Evolutionary conservation across 768 basidiomycete species (phyloP).

Genomic region (Calocybe cyanea): DNA sequence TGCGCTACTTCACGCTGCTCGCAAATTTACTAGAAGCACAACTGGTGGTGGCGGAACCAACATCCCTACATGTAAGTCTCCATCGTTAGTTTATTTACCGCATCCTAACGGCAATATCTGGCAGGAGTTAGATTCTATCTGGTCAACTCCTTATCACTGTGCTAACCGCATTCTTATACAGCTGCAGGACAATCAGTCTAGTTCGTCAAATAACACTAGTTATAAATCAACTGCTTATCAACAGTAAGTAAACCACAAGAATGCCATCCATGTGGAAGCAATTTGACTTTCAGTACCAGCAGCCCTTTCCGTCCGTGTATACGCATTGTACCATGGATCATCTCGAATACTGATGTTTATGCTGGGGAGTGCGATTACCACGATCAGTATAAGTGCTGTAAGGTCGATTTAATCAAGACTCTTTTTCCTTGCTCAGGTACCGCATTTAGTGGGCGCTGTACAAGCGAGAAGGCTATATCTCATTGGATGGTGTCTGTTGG

Average conservation of each 20-base stretch:
- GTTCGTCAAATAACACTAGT: constrained; percentile 40
- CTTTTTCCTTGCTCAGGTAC: neutral
- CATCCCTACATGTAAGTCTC: constrained; percentile 19
- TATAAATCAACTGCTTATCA: constrained; percentile 41
- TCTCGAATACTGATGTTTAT: constrained; percentile 31
- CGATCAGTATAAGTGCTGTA: constrained; percentile 33
- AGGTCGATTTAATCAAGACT: constrained; percentile 9
- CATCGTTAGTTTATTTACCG: neutral
- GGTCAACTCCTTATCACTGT: neutral
- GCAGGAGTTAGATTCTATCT: constrained; percentile 12
- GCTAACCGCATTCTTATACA: constrained; percentile 13
- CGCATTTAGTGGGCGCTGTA: constrained; percentile 40
- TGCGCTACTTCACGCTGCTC: constrained; percentile 45
- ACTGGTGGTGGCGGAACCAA: constrained; percentile 23
- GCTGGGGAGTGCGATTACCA: constrained; percentile 24
- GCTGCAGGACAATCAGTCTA: constrained; percentile 35
- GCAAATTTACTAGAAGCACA: constrained; percentile 28
- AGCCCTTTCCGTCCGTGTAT: constrained; percentile 43
- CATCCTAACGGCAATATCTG: neutral
- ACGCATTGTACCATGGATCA: constrained; percentile 46
- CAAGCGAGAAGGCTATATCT: constrained; percentile 27
- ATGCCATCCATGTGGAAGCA: neutral
- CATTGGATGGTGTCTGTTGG: constrained; percentile 30
- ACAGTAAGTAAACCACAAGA: constrained; percentile 29
- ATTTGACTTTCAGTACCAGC: constrained; percentile 21